Evolutionary conservation across 345 rosid species (phyloP), one percentile per base, ranked within the genome.

Genomic region (Gossypium mustelinum): DNA sequence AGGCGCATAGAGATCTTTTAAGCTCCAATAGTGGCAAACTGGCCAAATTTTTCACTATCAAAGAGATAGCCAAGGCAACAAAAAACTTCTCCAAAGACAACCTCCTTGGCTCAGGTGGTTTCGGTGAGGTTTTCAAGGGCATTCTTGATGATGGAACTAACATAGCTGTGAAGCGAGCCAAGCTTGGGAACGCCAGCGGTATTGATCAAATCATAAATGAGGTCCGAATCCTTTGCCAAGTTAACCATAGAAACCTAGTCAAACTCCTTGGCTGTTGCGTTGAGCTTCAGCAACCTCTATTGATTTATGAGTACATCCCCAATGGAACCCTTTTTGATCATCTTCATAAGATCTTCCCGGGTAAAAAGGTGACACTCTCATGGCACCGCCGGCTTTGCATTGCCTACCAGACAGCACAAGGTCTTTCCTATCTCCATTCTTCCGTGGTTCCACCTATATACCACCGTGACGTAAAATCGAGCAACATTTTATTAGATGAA

Each of bases 101-200:
- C 44, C 86, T 86, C 48, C 78, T 89, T 13, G 94, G 91, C 45
- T 50, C 85, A 0, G 92, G 92, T 52, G 91, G 94, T 17, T 89
- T 86, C 4, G 90, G 94, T 1, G 92, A 87, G 78, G 94, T 89
- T 39, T 87, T 81, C 78, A 87, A 84, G 69, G 93, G 89, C 20
- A 74, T 79, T 73, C 86, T 83, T 56, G 87, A 87, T 0, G 85
- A 89, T 27, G 86, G 93, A 77, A 87, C 89, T 10, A 47, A 57
- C 64, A 80, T 83, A 0, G 91, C 93, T 1, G 78, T 87, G 74
- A 87, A 89, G 74, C 70, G 88, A 34, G 89, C 91, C 69, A 89
- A 87, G 77, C 81, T 82, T 8, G 86, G 87, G 64, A 84, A 80
- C 80, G 14, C 27, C 29, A 81, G 81, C 20, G 88, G 91, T 27